Conservation (phyloP, 176 grass and related monocot genomes). For the Rhipidocladum racemiflorum region DNA sequence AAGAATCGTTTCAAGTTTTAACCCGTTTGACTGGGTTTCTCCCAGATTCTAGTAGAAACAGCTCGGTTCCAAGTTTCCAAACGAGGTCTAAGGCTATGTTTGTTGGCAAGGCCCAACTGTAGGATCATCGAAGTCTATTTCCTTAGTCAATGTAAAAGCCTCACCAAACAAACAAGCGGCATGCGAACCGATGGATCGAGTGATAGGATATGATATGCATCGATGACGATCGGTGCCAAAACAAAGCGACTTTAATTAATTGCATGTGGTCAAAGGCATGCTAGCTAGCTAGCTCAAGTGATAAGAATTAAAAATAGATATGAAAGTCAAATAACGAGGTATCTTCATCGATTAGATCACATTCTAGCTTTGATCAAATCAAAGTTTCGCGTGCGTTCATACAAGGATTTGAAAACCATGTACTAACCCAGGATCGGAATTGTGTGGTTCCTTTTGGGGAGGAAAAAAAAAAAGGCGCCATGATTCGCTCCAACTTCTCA, state of each 20-base stretch:
- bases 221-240: not conserved
- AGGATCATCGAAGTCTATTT: not conserved
- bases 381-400: not conserved
- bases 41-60: too few relatives aligned
- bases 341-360: not conserved
- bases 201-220: not conserved
- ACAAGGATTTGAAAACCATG: not conserved
- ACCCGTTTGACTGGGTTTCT: too few relatives aligned
- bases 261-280: slow-evolving; percentile 4
- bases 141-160: not conserved
- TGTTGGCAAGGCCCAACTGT: not conserved
- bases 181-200: not conserved
- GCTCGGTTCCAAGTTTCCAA: too few relatives aligned
- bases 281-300: not conserved
- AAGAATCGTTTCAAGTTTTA: too few relatives aligned
- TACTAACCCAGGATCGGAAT: too few relatives aligned
- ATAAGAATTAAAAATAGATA: not conserved
- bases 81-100: too few relatives aligned
- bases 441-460: too few relatives aligned
- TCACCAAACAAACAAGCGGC: not conserved
- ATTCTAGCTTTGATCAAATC: not conserved
- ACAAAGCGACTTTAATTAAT: not conserved
- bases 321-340: too few relatives aligned
- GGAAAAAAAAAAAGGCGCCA: too few relatives aligned
- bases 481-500: too few relatives aligned